Base-by-base conservation (phyloP, 805 yeast genomes). In the Metschnikowia borealis region DNA sequence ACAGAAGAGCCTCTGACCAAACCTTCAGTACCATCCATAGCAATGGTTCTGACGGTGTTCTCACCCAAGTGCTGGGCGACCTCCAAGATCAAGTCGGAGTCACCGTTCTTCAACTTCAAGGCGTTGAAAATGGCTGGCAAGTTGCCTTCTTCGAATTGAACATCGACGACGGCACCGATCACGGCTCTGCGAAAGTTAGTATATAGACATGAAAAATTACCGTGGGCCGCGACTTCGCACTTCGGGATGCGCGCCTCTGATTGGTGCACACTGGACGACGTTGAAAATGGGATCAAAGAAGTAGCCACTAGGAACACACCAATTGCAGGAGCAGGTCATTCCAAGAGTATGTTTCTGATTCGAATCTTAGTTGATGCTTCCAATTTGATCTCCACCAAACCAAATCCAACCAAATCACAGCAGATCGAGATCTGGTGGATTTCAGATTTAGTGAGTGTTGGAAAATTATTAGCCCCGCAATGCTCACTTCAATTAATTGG, bases 11-110 rank as follows among this genome's bases (percentile, higher is more conserved):
- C 99, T 84, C 99, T 92, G 67, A 90, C 96, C 70, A 94, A 85
- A 89, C 99, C 99, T 79, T 92, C 98, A 66, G 99, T 94, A 89
- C 98, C 98, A 78, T 94, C 99, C 99, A 94, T 94, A 73, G 99
- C 98, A 87, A 94, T 94, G 74, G 99, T 87, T 87, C 99, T 92
- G 75, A 94, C 98, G 67, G 98, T 87, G 88, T 90, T 90, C 83
- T 94, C 98, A 84, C 99, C 99, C 77, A 94, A 85, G 80, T 94
- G 99, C 83, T 94, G 99, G 68, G 99, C 94, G 66, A 94, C 99
- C 82, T 94, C 99, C 69, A 94, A 84, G 62, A 94, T 90, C 71
- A 94, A 85, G 67, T 90, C 91, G 62, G 81, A 75, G 62, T 78
- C 82, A 66, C 82, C 82, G 67, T 81, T 82, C 73, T 89, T 83